Base-by-base conservation (phyloP, 1,284 basidiomycete genomes). In the Ganoderma multipileum region DNA sequence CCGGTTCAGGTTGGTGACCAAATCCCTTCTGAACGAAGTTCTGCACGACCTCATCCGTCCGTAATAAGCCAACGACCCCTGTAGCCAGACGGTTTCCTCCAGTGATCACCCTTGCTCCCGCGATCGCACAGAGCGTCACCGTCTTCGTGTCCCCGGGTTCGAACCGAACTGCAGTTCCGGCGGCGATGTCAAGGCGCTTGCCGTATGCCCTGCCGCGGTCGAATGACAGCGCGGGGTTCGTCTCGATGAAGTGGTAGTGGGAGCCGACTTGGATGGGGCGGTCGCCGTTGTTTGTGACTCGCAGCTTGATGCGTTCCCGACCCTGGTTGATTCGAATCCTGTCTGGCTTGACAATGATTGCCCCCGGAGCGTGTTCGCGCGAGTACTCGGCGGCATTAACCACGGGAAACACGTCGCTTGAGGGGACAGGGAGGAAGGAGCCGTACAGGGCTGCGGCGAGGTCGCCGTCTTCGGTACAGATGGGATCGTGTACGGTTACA, bases 91-190 rank as follows among this genome's bases (percentile, higher is more conserved):
- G 81, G 77, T 96, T 97, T 0, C 97, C 96, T 4, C 97, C 96
- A 1, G 89, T 87, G 58, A 97, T 89, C 58, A 89, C 80, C 74
- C 89, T 87, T 1, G 81, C 80, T 0, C 97, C 97, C 16, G 89
- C 92, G 55, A 98, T 93, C 28, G 89, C 81, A 66, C 95, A 94
- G 3, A 99, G 87, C 0, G 88, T 88, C 38, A 99, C 94, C 0
- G 92, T 91, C 82, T 96, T 96, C 36, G 82, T 80, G 76, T 98
- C 95, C 9, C 96, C 96, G 0, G 98, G 97, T 78, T 99, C 98
- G 78, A 99, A 99, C 23, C 98, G 91, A 6, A 98, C 94, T 1
- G 98, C 97, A 0, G 96, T 99, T 8, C 96, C 97, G 0, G 98
- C 92, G 0, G 96, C 84, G 63, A 99, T 97, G 79, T 99, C 96